Evolutionary conservation across 2,329 filamentous ascomycete species (phyloP).

Genomic region (Atkinsonella texensis): DNA sequence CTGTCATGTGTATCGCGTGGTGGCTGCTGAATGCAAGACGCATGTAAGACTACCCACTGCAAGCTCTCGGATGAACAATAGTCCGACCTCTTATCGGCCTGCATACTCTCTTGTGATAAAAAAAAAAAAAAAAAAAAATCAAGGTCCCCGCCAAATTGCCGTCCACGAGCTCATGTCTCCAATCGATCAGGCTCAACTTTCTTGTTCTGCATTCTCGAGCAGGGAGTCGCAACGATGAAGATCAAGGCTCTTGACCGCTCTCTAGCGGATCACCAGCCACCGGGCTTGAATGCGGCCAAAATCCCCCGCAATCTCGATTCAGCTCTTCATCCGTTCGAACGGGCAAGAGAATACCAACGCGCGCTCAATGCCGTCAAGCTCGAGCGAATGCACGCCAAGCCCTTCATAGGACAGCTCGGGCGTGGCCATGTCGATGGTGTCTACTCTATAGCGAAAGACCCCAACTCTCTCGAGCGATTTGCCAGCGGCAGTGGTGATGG

Average conservation of each 20-base stretch:
- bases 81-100: slow-evolving; percentile 19
- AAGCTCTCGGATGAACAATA: slow-evolving; percentile 17
- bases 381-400: slow-evolving; percentile 72
- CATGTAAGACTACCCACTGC: background rate
- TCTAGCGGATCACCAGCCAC: slow-evolving; percentile 50
- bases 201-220: background rate
- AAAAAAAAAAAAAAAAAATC: slow-evolving; percentile 11
- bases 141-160: slow-evolving; percentile 15
- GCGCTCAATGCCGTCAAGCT: slow-evolving; percentile 72
- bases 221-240: slow-evolving; percentile 29
- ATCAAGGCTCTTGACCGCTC: slow-evolving; percentile 57
- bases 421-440: slow-evolving; percentile 81
- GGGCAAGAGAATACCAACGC: slow-evolving; percentile 59
- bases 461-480: slow-evolving; percentile 58
- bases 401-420: slow-evolving; percentile 76
- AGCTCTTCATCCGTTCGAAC: slow-evolving; percentile 79
- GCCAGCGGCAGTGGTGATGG: slow-evolving; percentile 86
- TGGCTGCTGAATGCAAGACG: background rate
- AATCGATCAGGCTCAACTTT: background rate
- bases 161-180: background rate
- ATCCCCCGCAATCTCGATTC: slow-evolving; percentile 67
- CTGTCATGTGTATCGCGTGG: too few species aligned
- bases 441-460: slow-evolving; percentile 71
- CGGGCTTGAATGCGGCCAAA: slow-evolving; percentile 53
- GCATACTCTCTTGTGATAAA: slow-evolving; percentile 15